Conservation (phyloP, 2,329 filamentous ascomycete genomes). For the Diaporthe citri region DNA sequence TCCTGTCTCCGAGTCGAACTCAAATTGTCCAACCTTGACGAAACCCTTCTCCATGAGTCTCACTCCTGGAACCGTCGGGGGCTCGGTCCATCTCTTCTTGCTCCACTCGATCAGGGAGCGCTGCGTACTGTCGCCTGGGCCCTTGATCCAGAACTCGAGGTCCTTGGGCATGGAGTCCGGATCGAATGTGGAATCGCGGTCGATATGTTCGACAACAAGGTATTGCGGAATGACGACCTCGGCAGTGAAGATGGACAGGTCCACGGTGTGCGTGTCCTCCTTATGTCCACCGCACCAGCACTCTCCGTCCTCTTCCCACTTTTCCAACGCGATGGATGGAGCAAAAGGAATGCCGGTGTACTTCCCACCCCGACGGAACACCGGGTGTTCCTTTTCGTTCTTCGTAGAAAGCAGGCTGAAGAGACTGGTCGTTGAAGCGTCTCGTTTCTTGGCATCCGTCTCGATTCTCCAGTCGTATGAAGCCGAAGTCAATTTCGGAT, state of each 20-base stretch:
- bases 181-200: conserved; percentile 70
- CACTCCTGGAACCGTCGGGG: conserved; percentile 40
- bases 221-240: conserved; percentile 74
- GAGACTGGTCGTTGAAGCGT: conserved; percentile 30
- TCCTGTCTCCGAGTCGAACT: conserved; percentile 62
- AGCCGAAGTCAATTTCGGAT: conserved; percentile 71
- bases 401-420: conserved; percentile 42
- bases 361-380: conserved; percentile 44
- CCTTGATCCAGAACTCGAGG: conserved; percentile 77
- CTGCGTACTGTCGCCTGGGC: conserved; percentile 60
- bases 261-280: conserved; percentile 65
- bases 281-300: conserved; percentile 82
- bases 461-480: conserved; percentile 57
- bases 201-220: conserved; percentile 79
- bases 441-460: conserved; percentile 45
- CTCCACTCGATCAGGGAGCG: conserved; percentile 59
- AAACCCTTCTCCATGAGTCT: conserved; percentile 55
- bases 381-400: conserved; percentile 38
- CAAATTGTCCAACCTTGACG: conserved; percentile 70
- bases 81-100: conserved; percentile 54
- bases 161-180: conserved; percentile 73
- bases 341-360: conserved; percentile 46
- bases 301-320: conserved; percentile 85
- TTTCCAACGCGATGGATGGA: conserved; percentile 69
- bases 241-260: conserved; percentile 74